Evolutionary conservation across 202 grass and related monocot genomes (phyloP).

Genomic region (Zoysia matrella): DNA sequence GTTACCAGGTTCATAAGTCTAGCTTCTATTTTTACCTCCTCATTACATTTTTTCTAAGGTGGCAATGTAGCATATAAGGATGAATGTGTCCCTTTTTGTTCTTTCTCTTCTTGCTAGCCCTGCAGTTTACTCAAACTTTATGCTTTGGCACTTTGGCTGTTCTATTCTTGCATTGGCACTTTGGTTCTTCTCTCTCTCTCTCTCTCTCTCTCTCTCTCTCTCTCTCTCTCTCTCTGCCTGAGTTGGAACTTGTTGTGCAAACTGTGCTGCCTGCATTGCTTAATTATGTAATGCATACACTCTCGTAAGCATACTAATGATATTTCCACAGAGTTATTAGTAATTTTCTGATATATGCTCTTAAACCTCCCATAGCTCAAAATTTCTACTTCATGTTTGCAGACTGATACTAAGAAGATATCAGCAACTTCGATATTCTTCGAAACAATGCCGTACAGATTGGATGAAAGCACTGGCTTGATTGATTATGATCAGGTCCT

Average conservation of each 20-base stretch:
- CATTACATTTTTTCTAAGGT: conserved; percentile 17
- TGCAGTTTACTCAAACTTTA: conserved; percentile 24
- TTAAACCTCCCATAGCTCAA: conserved; percentile 39
- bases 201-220: too few species aligned
- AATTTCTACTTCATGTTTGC: conserved; percentile 48
- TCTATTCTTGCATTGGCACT: conserved; percentile 8
- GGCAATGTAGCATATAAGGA: conserved; percentile 13
- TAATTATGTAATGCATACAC: conserved; percentile 31
- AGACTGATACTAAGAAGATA: conserved; percentile 99
- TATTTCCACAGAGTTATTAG: conserved; percentile 18
- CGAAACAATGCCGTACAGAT: conserved; percentile 99
- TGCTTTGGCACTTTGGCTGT: neutral
- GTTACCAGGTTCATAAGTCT: conserved; percentile 78
- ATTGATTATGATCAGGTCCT: conserved; percentile 98
- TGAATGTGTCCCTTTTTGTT: conserved; percentile 13
- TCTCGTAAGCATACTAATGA: neutral
- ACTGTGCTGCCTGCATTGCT: conserved; percentile 3
- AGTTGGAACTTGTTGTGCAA: conserved; percentile 16
- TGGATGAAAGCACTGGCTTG: conserved; percentile 96
- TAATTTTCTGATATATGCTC: conserved; percentile 26
- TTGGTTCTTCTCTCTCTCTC: neutral
- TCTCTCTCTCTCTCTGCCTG: too few species aligned
- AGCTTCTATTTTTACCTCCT: conserved; percentile 33
- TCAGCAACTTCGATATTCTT: conserved; percentile 99
- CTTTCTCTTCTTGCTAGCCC: conserved; percentile 15